phyloP scores from a whole-genome alignment of 208 protist species.

The Crithidia sp. region DNA sequence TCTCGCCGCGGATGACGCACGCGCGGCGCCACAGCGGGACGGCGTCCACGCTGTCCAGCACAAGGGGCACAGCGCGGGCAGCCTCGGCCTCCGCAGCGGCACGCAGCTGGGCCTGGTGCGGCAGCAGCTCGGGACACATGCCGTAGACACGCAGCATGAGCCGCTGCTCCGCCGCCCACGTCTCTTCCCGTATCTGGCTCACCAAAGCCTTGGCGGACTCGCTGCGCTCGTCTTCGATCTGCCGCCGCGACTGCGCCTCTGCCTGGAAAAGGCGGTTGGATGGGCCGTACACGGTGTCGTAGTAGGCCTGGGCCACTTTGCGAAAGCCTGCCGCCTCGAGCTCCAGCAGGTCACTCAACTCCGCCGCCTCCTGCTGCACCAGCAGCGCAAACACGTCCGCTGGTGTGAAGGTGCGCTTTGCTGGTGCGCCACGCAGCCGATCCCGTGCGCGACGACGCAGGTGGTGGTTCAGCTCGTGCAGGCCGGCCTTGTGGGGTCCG shows the following conservation, averaged over 20 bases:
- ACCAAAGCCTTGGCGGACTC: slow-evolving; percentile 31
- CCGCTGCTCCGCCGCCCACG: slow-evolving; percentile 47
- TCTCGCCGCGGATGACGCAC: slow-evolving; percentile 68
- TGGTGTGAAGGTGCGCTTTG: neutral
- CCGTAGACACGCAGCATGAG: slow-evolving; percentile 46
- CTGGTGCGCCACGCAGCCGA: slow-evolving; percentile 9
- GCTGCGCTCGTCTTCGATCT: slow-evolving; percentile 49
- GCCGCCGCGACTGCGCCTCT: slow-evolving; percentile 46
- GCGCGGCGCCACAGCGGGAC: slow-evolving; percentile 69
- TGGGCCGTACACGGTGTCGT: slow-evolving; percentile 16
- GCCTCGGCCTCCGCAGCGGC: slow-evolving; percentile 8
- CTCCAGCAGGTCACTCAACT: slow-evolving; percentile 36
- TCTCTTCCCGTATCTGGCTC: slow-evolving; percentile 30
- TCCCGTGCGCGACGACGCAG: slow-evolving; percentile 20
- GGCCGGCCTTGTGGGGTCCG: slow-evolving; percentile 7
- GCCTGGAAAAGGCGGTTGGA: slow-evolving; percentile 30
- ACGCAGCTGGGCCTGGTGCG: slow-evolving; percentile 22
- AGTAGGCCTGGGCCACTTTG: slow-evolving; percentile 35
- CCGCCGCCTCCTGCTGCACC: slow-evolving; percentile 31
- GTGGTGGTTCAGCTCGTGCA: slow-evolving; percentile 39
- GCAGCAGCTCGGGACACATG: slow-evolving; percentile 33
- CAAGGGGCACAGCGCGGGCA: slow-evolving; percentile 5
- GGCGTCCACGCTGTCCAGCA: slow-evolving; percentile 50
- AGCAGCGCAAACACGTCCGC: slow-evolving; percentile 31
- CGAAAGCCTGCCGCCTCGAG: slow-evolving; percentile 37